These are phyloP conservation scores for Candida smagusa DNA, from an alignment of 1,139 yeast species.

Conservation along the genomic window DNA sequence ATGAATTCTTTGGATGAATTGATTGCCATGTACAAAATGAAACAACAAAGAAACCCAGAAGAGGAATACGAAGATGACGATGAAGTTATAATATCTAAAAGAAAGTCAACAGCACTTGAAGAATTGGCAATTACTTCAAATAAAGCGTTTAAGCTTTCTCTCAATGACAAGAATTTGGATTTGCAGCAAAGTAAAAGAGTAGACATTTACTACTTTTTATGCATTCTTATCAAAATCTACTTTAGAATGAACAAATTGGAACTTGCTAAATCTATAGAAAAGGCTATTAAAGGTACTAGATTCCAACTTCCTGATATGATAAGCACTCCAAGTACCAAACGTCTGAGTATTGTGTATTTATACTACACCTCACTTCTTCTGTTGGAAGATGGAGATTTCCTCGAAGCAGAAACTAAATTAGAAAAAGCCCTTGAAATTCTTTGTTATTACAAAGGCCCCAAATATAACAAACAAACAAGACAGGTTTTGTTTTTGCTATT, in stretches of 20 bases:
- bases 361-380: conserved; percentile 66
- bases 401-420: conserved; percentile 47
- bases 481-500: conserved; percentile 48
- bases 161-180: conserved; percentile 71
- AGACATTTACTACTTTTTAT: conserved; percentile 73
- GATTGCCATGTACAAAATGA: conserved; percentile 42
- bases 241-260: conserved; percentile 67
- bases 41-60: conserved; percentile 26
- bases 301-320: conserved; percentile 46
- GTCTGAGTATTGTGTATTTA: conserved; percentile 38
- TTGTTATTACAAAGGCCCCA: conserved; percentile 18
- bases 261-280: conserved; percentile 74
- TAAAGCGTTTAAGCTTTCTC: conserved; percentile 70
- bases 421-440: conserved; percentile 43
- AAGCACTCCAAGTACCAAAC: conserved; percentile 23
- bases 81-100: conserved; percentile 1
- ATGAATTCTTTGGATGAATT: conserved; percentile 56
- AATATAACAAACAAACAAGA: conserved; percentile 26
- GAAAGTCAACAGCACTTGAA: conserved; percentile 32
- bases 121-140: conserved; percentile 66
- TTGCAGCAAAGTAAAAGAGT: conserved; percentile 48
- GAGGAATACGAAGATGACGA: conserved; percentile 15
- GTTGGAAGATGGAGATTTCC: conserved; percentile 61
- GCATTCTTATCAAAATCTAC: conserved; percentile 69
- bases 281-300: conserved; percentile 61